A percentile compares a stretch with the other conserved stretches of the same genome.
These are phyloP conservation scores for Chlamydomonas eustigma DNA, from an alignment of 139 green algal species.

Conservation along the genomic window DNA sequence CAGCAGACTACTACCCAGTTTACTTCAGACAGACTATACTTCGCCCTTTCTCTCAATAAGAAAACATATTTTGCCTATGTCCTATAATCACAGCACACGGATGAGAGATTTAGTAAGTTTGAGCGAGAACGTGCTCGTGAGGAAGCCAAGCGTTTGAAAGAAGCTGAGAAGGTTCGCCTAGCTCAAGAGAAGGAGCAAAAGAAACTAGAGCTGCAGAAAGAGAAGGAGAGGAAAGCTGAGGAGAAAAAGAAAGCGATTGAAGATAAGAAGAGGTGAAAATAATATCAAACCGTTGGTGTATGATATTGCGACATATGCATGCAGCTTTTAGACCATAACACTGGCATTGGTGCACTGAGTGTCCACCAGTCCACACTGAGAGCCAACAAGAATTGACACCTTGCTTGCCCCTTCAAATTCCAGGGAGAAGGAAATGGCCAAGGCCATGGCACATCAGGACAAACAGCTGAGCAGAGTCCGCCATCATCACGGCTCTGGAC, in stretches of 20 bases:
- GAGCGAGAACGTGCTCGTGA: constrained; percentile 35
- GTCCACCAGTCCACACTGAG: no score
- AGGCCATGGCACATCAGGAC: constrained; percentile 37
- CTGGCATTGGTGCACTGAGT: no score
- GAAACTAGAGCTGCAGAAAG: constrained; percentile 26
- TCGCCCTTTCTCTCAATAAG: no score
- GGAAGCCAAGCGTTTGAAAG: constrained; percentile 24
- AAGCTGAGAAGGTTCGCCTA: constrained; percentile 12
- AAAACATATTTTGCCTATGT: no score
- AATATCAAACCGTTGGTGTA: no score
- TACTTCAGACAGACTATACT: no score
- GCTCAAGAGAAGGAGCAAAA: constrained; percentile 42
- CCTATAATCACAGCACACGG: no score
- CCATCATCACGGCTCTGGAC: constrained; percentile 22
- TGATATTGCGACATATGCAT: no score
- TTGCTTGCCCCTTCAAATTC: no score
- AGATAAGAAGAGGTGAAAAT: constrained; percentile 43
- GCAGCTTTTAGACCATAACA: no score
- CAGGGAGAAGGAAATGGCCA: constrained; percentile 6
- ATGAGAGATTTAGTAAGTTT: constrained; percentile 13
- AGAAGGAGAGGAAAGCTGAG: constrained; percentile 46
- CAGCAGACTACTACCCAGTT: no score
- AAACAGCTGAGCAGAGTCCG: constrained; percentile 37
- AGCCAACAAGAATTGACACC: no score
- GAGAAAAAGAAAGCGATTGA: constrained; percentile 43